Conservation (phyloP, 257 asterid species). For the Solanum bukasovii region DNA sequence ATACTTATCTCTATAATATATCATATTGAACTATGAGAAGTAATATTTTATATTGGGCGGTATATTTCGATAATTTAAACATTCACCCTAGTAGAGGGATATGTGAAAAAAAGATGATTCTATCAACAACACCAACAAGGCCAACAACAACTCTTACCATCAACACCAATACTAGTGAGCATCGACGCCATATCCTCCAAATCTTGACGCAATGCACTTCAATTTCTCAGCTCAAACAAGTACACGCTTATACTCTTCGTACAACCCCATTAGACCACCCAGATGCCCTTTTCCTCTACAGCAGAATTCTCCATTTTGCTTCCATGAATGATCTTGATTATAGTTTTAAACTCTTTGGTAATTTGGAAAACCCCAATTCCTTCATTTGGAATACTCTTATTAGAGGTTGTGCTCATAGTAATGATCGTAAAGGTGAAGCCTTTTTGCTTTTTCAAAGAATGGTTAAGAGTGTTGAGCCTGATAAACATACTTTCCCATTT, state of each 20-base stretch:
- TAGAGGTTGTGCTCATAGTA: constrained; percentile 53
- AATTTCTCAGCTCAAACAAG: constrained; percentile 52
- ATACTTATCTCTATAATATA: too few species aligned
- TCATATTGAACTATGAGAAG: too few species aligned
- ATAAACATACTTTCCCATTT: constrained; percentile 67
- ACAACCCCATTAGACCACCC: constrained; percentile 20
- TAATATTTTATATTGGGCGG: too few species aligned
- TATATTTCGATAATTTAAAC: not conserved
- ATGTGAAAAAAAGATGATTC: not conserved
- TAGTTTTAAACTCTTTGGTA: constrained; percentile 26
- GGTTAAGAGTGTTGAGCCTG: constrained; percentile 37
- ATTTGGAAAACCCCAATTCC: constrained; percentile 31
- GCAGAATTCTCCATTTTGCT: constrained; percentile 40
- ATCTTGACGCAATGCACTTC: constrained; percentile 38
- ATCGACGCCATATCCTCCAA: constrained; percentile 32
- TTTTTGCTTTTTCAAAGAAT: constrained; percentile 31
- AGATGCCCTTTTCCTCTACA: constrained; percentile 27
- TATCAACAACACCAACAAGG: constrained; percentile 1
- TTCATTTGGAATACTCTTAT: constrained; percentile 58
- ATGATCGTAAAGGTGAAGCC: constrained; percentile 29
- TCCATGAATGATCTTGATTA: constrained; percentile 41
- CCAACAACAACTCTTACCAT: constrained; percentile 15
- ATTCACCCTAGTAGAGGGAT: not conserved
- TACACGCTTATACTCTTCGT: constrained; percentile 58
- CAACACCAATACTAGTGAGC: constrained; percentile 13